Base-by-base conservation (phyloP, 1,284 basidiomycete genomes). In the Rhodofomes roseus region DNA sequence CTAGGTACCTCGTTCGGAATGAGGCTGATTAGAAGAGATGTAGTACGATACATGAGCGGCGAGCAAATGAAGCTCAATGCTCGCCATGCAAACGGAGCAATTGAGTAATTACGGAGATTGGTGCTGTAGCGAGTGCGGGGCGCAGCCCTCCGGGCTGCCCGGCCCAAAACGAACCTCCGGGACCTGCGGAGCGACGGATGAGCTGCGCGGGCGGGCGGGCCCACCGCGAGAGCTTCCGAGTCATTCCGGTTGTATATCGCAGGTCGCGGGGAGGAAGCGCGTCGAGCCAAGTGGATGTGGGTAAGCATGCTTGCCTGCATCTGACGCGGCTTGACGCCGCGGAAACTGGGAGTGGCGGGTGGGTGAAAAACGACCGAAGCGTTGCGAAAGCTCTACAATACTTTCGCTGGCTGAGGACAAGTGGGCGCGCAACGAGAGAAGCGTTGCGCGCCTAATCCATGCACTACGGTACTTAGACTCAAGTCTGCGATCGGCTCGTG, bases 151-250 rank as follows among this genome's bases (percentile, higher is more conserved):
- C 5, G 50, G 27, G 50, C 50, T 51, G 27, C 50, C 50, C 50
- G 29, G 31, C 50, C 31, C 31, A 20, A 51, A 51, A 51, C 50
- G 50, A 36, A 51, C 50, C 50, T 51, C 50, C 50, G 50, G 50
- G 50, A 36, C 48, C 50, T 51, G 50, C 20, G 50, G 50, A 18
- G 50, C 31, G 20, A 51, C 29, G 50, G 50, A 12, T 36, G 50
- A 51, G 50, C 50, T 51, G 50, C 50, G 50, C 9, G 50, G 50
- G 50, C 50, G 50, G 50, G 48, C 48, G 48, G 31, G 50, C 34
- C 8, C 14, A 51, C 50, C 50, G 50, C 50, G 50, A 20, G 5
- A 23, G 43, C 43, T 22, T 27, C 34, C n/a, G n/a, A n/a, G n/a
- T n/a, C n/a, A n/a, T 5, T 50, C 25, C 4, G 4, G 16, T 27